Evolutionary conservation across 1,284 basidiomycete species (phyloP), one percentile per base, ranked within the genome.

Genomic region (Leccinum ponderosum): DNA sequence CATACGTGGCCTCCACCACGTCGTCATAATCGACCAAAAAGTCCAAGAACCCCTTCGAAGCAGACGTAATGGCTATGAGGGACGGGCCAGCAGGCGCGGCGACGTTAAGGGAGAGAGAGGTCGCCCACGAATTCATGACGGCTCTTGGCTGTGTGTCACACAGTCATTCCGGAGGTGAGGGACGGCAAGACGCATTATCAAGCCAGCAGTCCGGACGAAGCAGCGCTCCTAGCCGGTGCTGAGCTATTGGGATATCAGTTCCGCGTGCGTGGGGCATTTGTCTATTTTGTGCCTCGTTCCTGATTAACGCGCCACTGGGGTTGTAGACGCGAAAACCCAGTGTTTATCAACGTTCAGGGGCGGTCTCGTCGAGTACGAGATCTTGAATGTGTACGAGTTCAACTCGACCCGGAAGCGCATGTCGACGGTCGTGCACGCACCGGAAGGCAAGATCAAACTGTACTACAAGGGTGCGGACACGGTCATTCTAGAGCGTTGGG

Each of bases 381-480:
- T 99, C 58, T 80, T 99, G 59, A 98, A 99, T 71, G 91, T 99
- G 53, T 97, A 95, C 83, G 97, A 99, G 76, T 99, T 99, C 83
- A 99, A 98, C 75, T 97, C 94, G 53, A 94, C 95, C 1, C 86
- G 97, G 53, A 99, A 99, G 74, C 86, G 97, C 60, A 99, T 99
- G 97, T 98, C 96, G 20, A 96, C 95, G 1, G 78, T 99, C 61
- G 87, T 99, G 27, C 87, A 95, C 15, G 83, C 86, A 37, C 92
- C 96, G 0, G 89, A 95, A 68, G 95, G 97, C 58, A 89, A 87
- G 73, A 94, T 99, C 79, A 97, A 95, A 77, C 77, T 99, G 11
- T 98, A 93, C 74, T 95, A 92, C 69, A 99, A 99, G 76, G 97
- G 97, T 31, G 97, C 97, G 2, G 97, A 99, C 73, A 98, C 95